These are phyloP conservation scores for Hypsizygus ulmarius DNA, from an alignment of 1,284 basidiomycete species.

Conservation along the genomic window DNA sequence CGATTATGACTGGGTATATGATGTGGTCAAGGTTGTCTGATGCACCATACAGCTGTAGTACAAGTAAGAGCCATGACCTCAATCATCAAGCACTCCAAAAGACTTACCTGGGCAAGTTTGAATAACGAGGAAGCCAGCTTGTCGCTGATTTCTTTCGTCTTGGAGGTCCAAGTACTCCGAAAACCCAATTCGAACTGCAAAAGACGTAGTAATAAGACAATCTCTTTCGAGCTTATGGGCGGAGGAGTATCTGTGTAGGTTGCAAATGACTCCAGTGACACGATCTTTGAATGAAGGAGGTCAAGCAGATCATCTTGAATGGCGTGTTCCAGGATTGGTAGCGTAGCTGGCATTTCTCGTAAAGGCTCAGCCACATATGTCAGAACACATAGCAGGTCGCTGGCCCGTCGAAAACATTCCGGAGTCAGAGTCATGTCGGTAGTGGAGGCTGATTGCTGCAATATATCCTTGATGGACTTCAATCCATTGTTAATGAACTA, in stretches of 20 bases:
- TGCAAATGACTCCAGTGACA: constrained; percentile 39
- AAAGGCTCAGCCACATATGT: constrained; percentile 66
- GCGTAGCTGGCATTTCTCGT: constrained; percentile 40
- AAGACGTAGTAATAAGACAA: constrained; percentile 59
- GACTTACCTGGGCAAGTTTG: constrained; percentile 55
- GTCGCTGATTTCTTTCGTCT: constrained; percentile 45
- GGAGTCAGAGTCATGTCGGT: constrained; percentile 21
- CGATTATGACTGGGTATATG: constrained; percentile 63
- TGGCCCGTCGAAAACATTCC: constrained; percentile 51
- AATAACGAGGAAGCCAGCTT: constrained; percentile 48
- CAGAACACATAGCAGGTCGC: constrained; percentile 68
- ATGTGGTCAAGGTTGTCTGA: constrained; percentile 50
- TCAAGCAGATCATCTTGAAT: constrained; percentile 58
- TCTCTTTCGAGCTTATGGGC: constrained; percentile 16
- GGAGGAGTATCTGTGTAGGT: constrained; percentile 18
- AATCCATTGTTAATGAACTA: constrained; percentile 78
- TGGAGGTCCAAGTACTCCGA: constrained; percentile 53
- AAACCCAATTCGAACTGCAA: constrained; percentile 73
- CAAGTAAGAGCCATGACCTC: constrained; percentile 8
- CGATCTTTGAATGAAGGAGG: constrained; percentile 44
- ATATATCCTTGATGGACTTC: constrained; percentile 57
- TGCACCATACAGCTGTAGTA: constrained; percentile 47
- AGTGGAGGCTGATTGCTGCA: constrained; percentile 36
- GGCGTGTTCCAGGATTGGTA: constrained; percentile 48
- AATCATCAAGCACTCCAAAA: background rate